Percentiles rank a stretch among this genome's conserved stretches.
Evolutionary conservation across 176 grass and related monocot species (phyloP).

Genomic region (Typha latifolia): DNA sequence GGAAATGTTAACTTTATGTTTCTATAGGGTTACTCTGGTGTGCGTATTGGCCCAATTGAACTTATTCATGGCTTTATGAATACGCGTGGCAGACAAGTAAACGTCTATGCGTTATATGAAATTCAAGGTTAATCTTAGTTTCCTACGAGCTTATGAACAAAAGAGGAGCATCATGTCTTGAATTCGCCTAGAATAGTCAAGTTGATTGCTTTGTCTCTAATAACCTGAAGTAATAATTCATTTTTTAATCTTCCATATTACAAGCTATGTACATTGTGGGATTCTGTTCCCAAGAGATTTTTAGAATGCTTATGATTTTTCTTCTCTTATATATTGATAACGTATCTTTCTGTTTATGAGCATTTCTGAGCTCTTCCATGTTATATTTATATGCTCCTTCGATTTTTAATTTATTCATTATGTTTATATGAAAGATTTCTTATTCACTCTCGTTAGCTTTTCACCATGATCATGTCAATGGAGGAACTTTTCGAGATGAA

Average conservation of each 20-base stretch:
- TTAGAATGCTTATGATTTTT: not conserved
- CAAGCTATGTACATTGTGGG: not conserved
- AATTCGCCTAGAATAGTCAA: not conserved
- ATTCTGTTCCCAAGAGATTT: not conserved
- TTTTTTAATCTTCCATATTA: not conserved
- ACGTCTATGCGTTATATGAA: no score
- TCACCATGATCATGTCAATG: constrained; percentile 23
- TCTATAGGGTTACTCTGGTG: no score
- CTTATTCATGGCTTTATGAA: no score
- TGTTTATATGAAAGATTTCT: not conserved
- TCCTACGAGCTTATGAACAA: no score
- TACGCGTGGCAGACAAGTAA: no score
- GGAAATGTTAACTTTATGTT: no score
- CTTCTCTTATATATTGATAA: not conserved
- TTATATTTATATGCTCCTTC: not conserved
- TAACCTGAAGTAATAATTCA: not conserved
- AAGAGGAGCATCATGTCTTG: not conserved
- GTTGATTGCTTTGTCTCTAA: not conserved
- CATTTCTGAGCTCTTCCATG: no score
- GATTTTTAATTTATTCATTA: not conserved
- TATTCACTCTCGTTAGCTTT: constrained; percentile 31
- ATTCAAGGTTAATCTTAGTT: no score
- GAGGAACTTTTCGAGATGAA: constrained; percentile 12
- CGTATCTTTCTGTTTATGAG: not conserved
- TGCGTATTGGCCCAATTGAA: no score